Conservation (phyloP, 2,329 filamentous ascomycete species). For the Penicillium janthinellum region DNA sequence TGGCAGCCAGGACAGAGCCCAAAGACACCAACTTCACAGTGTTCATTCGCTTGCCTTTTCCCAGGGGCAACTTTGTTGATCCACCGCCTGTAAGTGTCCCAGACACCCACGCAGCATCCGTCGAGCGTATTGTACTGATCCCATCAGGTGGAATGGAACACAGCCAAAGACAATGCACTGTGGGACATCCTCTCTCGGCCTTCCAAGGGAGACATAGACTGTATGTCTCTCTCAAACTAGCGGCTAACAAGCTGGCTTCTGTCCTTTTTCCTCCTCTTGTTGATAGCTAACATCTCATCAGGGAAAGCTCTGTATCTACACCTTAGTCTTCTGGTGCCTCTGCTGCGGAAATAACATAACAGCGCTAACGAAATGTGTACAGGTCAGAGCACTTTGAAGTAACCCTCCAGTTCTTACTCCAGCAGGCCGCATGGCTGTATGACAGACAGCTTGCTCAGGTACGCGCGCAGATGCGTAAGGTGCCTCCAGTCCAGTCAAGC, state of each 20-base stretch:
- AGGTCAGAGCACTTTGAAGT: constrained; percentile 80
- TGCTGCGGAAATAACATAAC: not conserved
- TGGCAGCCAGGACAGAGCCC: constrained; percentile 12
- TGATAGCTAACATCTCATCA: constrained; percentile 42
- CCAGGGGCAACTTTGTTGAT: constrained; percentile 83
- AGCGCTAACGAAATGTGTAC: constrained; percentile 10
- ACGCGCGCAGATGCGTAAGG: constrained; percentile 81
- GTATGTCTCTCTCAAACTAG: constrained; percentile 50
- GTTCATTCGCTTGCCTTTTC: constrained; percentile 86
- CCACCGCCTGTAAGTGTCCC: constrained; percentile 70
- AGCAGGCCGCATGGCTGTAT: constrained; percentile 92
- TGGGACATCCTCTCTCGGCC: constrained; percentile 88
- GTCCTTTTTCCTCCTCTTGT: not conserved
- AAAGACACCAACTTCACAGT: constrained; percentile 59
- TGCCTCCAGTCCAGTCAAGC: constrained; percentile 43
- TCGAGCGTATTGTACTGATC: constrained; percentile 20
- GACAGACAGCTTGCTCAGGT: constrained; percentile 89
- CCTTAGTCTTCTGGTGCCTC: not conserved
- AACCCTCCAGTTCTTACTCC: constrained; percentile 81
- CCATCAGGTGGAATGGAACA: constrained; percentile 79
- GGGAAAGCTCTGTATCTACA: constrained; percentile 71
- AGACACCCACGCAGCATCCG: not conserved
- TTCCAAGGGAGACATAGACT: constrained; percentile 78
- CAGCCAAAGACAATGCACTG: constrained; percentile 79
- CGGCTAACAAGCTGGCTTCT: not conserved